phyloP scores from a whole-genome alignment of 805 yeast species.

The Zygoascus tannicola region DNA sequence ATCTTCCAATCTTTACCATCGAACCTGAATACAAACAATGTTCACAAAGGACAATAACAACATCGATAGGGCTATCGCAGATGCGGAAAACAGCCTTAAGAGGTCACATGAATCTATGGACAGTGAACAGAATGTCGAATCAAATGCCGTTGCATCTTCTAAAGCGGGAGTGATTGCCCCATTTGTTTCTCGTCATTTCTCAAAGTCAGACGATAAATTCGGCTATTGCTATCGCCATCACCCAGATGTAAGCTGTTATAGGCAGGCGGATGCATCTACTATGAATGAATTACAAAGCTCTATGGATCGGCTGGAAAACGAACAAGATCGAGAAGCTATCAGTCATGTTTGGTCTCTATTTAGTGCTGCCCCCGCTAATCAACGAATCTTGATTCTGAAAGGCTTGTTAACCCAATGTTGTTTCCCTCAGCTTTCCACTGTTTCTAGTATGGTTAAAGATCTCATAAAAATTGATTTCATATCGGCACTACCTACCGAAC shows the following conservation, averaged over 20 bases:
- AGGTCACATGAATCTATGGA: not conserved
- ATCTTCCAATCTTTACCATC: too few species aligned
- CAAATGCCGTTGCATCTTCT: not conserved
- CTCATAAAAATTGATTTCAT: conserved; percentile 85
- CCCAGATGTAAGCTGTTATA: conserved; percentile 65
- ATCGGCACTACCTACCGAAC: conserved; percentile 73
- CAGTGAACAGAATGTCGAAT: not conserved
- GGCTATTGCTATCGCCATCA: conserved; percentile 83
- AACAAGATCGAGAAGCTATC: conserved; percentile 65
- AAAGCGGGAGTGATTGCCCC: conserved; percentile 6
- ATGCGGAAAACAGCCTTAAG: too few species aligned
- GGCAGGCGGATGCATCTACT: conserved; percentile 52
- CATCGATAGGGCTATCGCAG: too few species aligned
- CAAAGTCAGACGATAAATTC: not conserved
- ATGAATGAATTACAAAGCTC: conserved; percentile 53
- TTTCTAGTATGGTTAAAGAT: conserved; percentile 68
- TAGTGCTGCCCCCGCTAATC: conserved; percentile 59
- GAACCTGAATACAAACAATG: too few species aligned
- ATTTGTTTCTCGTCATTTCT: conserved; percentile 5
- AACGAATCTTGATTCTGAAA: conserved; percentile 65
- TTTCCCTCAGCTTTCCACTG: conserved; percentile 84
- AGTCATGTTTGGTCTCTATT: conserved; percentile 79
- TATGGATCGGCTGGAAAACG: conserved; percentile 39
- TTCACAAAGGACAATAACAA: too few species aligned
- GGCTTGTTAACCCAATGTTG: conserved; percentile 87